A percentile compares a stretch with the other conserved stretches of the same genome.
phyloP scores from a whole-genome alignment of 108 stramenopile species.

The Skeletonema tropicum region DNA sequence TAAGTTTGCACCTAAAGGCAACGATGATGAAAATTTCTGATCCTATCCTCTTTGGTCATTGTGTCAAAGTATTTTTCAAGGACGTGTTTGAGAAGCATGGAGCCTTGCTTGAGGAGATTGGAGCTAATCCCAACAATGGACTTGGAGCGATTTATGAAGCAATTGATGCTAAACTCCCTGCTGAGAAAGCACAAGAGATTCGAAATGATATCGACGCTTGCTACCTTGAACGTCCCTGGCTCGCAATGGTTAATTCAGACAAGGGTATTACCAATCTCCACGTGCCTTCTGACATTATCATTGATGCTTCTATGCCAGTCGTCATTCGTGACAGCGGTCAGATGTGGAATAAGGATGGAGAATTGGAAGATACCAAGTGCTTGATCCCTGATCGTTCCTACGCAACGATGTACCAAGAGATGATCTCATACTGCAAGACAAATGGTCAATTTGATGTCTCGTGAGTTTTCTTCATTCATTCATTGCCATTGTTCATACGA shows the following conservation, averaged over 20 bases:
- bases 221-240: constrained; percentile 86
- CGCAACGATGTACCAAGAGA: constrained; percentile 92
- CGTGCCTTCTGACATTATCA: constrained; percentile 78
- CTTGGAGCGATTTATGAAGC: constrained; percentile 75
- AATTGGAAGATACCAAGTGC: constrained; percentile 93
- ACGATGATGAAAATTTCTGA: constrained; percentile 97
- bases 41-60: constrained; percentile 94
- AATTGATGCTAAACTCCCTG: constrained; percentile 62
- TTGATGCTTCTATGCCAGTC: constrained; percentile 94
- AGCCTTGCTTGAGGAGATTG: constrained; percentile 71
- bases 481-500: background rate
- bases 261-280: constrained; percentile 93
- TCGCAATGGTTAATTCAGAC: constrained; percentile 93
- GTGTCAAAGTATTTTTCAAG: constrained; percentile 88
- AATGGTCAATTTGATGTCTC: constrained; percentile 91
- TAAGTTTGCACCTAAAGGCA: constrained; percentile 90
- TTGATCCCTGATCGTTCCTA: constrained; percentile 92
- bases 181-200: constrained; percentile 65
- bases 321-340: constrained; percentile 91
- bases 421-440: constrained; percentile 83
- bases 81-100: constrained; percentile 91
- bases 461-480: constrained; percentile 14
- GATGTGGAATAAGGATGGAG: constrained; percentile 93
- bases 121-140: constrained; percentile 92
- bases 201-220: constrained; percentile 81